These are phyloP conservation scores for Astragalus glycyphyllos DNA, from an alignment of 306 rosid genomes.

Conservation along the genomic window DNA sequence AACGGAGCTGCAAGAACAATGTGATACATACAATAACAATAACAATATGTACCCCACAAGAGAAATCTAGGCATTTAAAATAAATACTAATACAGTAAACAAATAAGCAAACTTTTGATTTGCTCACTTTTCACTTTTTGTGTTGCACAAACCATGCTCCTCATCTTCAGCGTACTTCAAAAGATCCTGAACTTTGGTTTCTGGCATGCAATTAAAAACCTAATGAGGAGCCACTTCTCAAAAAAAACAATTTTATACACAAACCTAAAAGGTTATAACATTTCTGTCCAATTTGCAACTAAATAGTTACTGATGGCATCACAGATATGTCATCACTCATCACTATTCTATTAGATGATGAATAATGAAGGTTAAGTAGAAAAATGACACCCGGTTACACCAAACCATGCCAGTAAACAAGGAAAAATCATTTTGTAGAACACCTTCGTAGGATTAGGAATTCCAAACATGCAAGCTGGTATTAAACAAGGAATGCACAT, in stretches of 20 bases:
- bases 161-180: conserved; percentile 49
- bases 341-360: neutral
- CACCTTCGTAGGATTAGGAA: neutral
- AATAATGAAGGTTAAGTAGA: conserved; percentile 3
- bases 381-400: neutral
- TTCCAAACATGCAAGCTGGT: conserved; percentile 9
- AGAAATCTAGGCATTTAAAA: conserved; percentile 23
- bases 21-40: conserved; percentile 25
- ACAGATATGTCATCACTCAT: neutral
- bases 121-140: conserved; percentile 55
- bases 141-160: conserved; percentile 46
- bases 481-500: conserved; percentile 2
- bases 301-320: neutral
- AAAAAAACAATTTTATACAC: conserved; percentile 42
- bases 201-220: conserved; percentile 48
- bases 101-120: conserved; percentile 28
- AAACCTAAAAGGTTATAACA: conserved; percentile 32
- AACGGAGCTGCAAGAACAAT: conserved; percentile 51
- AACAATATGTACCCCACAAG: conserved; percentile 5
- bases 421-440: neutral
- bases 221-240: conserved; percentile 34
- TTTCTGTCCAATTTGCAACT: conserved; percentile 5
- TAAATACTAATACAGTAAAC: conserved; percentile 27
- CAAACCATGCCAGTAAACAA: conserved; percentile 26
- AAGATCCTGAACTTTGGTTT: conserved; percentile 43